Conservation (phyloP, 129 eudicot genomes). For the Apium graveolens region DNA sequence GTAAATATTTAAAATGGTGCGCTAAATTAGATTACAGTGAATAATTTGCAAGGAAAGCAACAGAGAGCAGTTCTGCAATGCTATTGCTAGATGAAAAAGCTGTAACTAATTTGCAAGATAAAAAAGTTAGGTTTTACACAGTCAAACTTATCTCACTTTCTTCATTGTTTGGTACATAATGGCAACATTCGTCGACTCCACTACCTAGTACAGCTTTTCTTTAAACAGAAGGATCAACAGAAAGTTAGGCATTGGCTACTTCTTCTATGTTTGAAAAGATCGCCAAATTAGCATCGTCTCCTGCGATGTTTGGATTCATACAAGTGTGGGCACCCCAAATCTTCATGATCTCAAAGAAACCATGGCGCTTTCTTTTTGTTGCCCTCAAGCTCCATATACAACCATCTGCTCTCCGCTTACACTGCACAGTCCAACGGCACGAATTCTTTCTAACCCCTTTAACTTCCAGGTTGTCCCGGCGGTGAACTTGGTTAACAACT, state of each 20-base stretch:
- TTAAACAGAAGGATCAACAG: not conserved
- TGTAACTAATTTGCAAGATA: not conserved
- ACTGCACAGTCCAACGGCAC: not conserved
- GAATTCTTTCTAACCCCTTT: not conserved
- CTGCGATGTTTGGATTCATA: not conserved
- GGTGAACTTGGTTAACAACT: not conserved
- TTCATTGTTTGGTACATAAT: not conserved
- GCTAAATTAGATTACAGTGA: not conserved
- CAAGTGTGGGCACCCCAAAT: not conserved
- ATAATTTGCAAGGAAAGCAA: not conserved
- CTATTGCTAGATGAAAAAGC: not conserved
- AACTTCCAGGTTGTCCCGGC: not conserved
- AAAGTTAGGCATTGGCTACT: not conserved
- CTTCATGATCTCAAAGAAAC: slow-evolving; percentile 7
- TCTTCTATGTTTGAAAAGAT: not conserved
- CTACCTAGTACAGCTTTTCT: not conserved
- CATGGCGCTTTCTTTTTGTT: not conserved
- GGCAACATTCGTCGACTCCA: not conserved
- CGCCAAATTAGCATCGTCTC: not conserved
- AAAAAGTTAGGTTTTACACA: not conserved
- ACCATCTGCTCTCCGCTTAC: not conserved
- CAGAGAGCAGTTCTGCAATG: not conserved
- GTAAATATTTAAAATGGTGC: not conserved
- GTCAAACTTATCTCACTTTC: not conserved
- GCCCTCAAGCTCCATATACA: not conserved